Conservation (phyloP, 2,329 filamentous ascomycete genomes). For the Pseudogymnoascus sp. region DNA sequence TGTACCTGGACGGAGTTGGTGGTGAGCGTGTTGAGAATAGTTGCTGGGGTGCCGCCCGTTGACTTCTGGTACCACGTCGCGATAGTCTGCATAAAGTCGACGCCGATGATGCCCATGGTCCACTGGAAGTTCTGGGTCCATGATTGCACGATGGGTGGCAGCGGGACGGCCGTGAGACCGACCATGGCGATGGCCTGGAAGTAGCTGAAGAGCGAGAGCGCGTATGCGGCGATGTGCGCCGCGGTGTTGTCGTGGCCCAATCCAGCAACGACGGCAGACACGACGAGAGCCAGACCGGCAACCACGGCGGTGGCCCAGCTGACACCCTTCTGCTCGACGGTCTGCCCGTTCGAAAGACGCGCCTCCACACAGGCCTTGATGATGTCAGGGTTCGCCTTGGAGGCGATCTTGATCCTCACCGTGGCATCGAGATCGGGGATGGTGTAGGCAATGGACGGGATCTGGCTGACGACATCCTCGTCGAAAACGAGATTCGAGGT, state of each 20-base stretch:
- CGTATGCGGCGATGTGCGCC: constrained; percentile 87
- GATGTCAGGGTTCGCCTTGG: constrained; percentile 44
- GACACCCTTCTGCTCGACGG: constrained; percentile 78
- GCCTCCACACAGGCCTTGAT: constrained; percentile 82
- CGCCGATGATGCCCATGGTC: constrained; percentile 90
- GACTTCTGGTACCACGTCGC: constrained; percentile 94
- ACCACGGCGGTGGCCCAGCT: constrained; percentile 87
- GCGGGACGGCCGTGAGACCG: constrained; percentile 69
- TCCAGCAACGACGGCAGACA: constrained; percentile 82
- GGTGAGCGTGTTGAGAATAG: constrained; percentile 63
- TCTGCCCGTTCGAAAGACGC: constrained; percentile 81
- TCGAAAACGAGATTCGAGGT: constrained; percentile 59
- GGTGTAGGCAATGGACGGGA: constrained; percentile 79
- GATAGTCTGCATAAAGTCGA: constrained; percentile 79
- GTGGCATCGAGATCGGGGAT: constrained; percentile 87
- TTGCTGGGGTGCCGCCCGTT: constrained; percentile 78
- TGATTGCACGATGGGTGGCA: constrained; percentile 80
- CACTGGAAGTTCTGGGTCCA: constrained; percentile 99
- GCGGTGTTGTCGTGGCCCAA: constrained; percentile 90
- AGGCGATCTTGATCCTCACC: constrained; percentile 73
- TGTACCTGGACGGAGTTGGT: constrained; percentile 71
- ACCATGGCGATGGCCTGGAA: constrained; percentile 92
- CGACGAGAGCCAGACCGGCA: constrained; percentile 71
- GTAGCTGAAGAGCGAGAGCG: constrained; percentile 86
- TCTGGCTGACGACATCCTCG: constrained; percentile 46